A percentile compares a stretch with the other conserved stretches of the same genome.
Evolutionary conservation across 1,284 basidiomycete genomes (phyloP).

Genomic region (Termitomyces sp.): DNA sequence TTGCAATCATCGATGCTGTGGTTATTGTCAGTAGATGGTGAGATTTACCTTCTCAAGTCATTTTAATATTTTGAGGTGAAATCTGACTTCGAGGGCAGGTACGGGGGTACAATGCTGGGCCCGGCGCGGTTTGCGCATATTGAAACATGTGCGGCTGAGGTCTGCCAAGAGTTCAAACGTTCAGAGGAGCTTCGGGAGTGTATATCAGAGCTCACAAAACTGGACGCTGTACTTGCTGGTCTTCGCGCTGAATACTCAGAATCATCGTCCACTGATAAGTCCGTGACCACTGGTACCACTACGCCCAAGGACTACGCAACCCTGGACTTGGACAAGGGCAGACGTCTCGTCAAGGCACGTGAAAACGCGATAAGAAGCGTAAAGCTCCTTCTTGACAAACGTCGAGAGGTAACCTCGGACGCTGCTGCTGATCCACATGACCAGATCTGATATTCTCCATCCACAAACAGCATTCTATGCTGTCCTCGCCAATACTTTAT

Average conservation of each 20-base stretch:
- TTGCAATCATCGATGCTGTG: slow-evolving; percentile 57
- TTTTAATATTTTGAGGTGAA: not conserved
- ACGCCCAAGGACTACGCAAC: slow-evolving; percentile 28
- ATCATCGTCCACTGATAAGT: not conserved
- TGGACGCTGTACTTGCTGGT: slow-evolving; percentile 57
- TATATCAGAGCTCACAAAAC: slow-evolving; percentile 48
- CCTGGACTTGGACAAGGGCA: slow-evolving; percentile 36
- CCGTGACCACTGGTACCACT: not conserved
- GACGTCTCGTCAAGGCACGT: slow-evolving; percentile 37
- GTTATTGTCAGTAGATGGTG: slow-evolving; percentile 75
- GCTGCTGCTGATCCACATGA: not conserved
- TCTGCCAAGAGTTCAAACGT: slow-evolving; percentile 61
- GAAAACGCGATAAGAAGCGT: slow-evolving; percentile 39
- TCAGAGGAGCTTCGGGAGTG: slow-evolving; percentile 61
- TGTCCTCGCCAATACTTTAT: not conserved
- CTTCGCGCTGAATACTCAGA: slow-evolving; percentile 42
- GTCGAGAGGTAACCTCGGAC: not conserved
- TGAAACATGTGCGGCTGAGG: slow-evolving; percentile 67
- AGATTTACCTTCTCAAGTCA: slow-evolving; percentile 21
- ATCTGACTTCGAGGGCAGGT: slow-evolving; percentile 41
- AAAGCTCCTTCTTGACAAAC: slow-evolving; percentile 29
- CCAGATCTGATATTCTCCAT: not conserved
- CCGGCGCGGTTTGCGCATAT: slow-evolving; percentile 74
- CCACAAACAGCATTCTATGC: not conserved
- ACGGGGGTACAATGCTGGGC: slow-evolving; percentile 67